phyloP scores from a whole-genome alignment of 805 yeast species.

The Kazachstania viticola region DNA sequence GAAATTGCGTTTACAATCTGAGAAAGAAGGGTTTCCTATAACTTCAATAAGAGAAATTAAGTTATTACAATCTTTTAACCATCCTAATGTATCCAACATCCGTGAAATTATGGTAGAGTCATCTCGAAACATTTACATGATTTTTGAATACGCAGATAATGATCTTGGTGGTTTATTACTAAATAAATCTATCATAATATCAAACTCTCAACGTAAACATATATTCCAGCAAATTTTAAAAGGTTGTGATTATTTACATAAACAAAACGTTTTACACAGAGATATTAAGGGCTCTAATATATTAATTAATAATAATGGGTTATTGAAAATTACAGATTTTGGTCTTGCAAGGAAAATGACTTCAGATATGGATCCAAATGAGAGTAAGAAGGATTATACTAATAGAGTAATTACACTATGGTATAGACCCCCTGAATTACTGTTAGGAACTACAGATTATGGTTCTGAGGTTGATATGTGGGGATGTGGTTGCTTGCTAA shows the following conservation, averaged over 20 bases:
- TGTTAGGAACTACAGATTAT: slow-evolving; percentile 83
- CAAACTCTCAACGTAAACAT: slow-evolving; percentile 55
- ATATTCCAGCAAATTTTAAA: slow-evolving; percentile 53
- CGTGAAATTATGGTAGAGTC: slow-evolving; percentile 81
- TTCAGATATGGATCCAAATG: slow-evolving; percentile 25
- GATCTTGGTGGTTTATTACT: slow-evolving; percentile 81
- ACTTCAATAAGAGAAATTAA: slow-evolving; percentile 91
- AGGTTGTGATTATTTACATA: slow-evolving; percentile 62
- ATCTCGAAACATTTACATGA: slow-evolving; percentile 60
- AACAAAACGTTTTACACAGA: slow-evolving; percentile 58
- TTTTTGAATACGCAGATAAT: slow-evolving; percentile 87
- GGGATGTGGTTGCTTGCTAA: slow-evolving; percentile 90
- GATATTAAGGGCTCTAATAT: slow-evolving; percentile 79
- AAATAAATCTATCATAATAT: slow-evolving; percentile 55
- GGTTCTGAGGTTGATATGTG: slow-evolving; percentile 89
- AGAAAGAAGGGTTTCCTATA: slow-evolving; percentile 90
- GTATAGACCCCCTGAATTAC: slow-evolving; percentile 94
- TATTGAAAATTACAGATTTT: slow-evolving; percentile 66
- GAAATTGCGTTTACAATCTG: slow-evolving; percentile 70
- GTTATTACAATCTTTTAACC: slow-evolving; percentile 64
- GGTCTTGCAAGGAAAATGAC: slow-evolving; percentile 70
- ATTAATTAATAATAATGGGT: slow-evolving; percentile 49
- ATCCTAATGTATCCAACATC: slow-evolving; percentile 70
- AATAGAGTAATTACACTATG: slow-evolving; percentile 92
- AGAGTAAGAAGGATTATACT: slow-evolving; percentile 65